Evolutionary conservation across 2,329 filamentous ascomycete species (phyloP), one percentile per base, ranked within the genome.

Genomic region (Alternaria infectoria): DNA sequence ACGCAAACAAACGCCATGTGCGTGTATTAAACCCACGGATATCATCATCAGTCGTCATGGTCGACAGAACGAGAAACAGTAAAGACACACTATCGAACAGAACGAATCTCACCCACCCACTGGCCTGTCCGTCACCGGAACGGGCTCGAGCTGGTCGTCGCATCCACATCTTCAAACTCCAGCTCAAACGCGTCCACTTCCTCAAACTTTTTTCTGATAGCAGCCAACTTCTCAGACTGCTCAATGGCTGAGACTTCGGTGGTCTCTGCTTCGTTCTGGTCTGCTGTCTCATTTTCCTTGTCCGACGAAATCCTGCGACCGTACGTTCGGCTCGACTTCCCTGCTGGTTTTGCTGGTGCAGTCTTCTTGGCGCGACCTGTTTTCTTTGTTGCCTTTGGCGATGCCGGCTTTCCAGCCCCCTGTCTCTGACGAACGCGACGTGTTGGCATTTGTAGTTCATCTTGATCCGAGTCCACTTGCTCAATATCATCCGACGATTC

Each of bases 131-230:
- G 19, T 69, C 46, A 74, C 62, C 81, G 71, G 73, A 79, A 82
- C 4, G 81, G 81, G 69, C 80, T 82, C 36, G 79, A 81, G 57
- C 73, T 78, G n/a, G 72, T 71, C 59, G 54, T 74, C 21, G 74
- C 76, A 61, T 84, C 82, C 32, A 81, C 77, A 56, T 80, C 84
- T 74, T 85, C 84, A 70, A 85, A 86, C 50, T 84, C 83, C 74
- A 86, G 78, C 62, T 85, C 83, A 77, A 83, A 85, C 23, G 80
- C 73, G 69, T 86, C 84, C 6, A 86, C 80, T 58, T 84, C 83
- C 25, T 78, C 81, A 66, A 86, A 86, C 68, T 84, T 84, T 68
- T 81, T 79, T 65, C 79, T 80, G 25, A 82, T 81, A 2, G 76
- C 81, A 64, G 79, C 78, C 36, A 86, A 71, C 68, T 82, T 80